Base-by-base conservation (phyloP, 305 asterid genomes). In the Fraxinus ornus region DNA sequence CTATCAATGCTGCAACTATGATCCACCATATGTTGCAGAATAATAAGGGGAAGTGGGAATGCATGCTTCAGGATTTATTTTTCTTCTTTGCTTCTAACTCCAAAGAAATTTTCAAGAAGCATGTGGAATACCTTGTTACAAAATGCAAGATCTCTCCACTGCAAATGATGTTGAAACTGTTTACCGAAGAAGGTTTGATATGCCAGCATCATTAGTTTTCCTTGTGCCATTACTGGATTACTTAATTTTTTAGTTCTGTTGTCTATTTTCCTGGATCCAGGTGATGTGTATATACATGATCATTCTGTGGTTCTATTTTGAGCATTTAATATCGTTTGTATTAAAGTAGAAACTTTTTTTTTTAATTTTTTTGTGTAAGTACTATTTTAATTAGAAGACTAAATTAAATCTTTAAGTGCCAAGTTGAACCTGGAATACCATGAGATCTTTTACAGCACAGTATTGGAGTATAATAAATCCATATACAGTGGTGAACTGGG, bases 171-270 rank as follows among this genome's bases (percentile, higher is more conserved):
- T 84, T 91, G 75, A 89, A 93, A 81, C 80, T 93, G 78, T 85
- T 93, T 79, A 86, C 89, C 21, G 93, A 88, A 78, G 98, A 93
- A 92, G 99, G 99, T 95, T 85, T 86, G 78, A 36, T 21, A 26
- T 49, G 41, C 39, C 49, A 57, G 24, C 24, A 0, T 6, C 68
- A 17, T 57, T 57, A 17, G 22, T 75, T 78, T 64, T 30, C 12
- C 4, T 49, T 62, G 72, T 22, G 30, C 30, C 72, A 3, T 62
- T 62, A 7, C 22, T 62, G 72, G 72, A 24, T 80, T 77, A 47
- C 64, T 64, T 75, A 60, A 36, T 80, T 52, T 75, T 24, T 28
- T 28, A 28, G 30, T 78, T 49, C 1, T 68, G 47, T 62, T 22
- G 75, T 77, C 62, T 8, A 33, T 79, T 84, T 15, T 84, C 55